A percentile compares a stretch with the other conserved stretches of the same genome.
These are phyloP conservation scores for Handroanthus guayacan DNA, from an alignment of 257 asterid species.

Conservation along the genomic window DNA sequence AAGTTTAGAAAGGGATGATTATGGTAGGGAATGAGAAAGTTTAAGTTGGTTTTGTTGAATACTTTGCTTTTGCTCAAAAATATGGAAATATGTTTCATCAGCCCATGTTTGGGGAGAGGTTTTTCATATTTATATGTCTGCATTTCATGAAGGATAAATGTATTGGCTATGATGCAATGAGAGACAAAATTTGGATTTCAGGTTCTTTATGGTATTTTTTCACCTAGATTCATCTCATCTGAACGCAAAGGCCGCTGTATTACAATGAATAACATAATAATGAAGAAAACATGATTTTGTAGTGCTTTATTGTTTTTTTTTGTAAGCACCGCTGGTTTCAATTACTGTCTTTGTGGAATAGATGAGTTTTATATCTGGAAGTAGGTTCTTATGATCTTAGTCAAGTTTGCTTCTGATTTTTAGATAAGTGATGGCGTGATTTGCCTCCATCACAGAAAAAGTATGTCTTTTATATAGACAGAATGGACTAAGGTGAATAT, in stretches of 20 bases:
- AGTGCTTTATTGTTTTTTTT: neutral
- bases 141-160: conserved; percentile 7
- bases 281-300: neutral
- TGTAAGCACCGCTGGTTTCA: neutral
- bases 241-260: conserved; percentile 21
- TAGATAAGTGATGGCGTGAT: neutral
- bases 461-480: neutral
- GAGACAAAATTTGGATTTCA: neutral
- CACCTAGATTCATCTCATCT: conserved; percentile 23
- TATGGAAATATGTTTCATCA: conserved; percentile 5
- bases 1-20: conserved; percentile 14
- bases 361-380: neutral
- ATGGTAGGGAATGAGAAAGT: conserved; percentile 15
- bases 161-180: neutral
- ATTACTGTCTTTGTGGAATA: conserved; percentile 1
- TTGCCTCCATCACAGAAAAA: neutral
- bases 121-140: neutral
- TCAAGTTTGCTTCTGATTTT: conserved; percentile 15
- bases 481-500: conserved; percentile 1
- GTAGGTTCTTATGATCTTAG: conserved; percentile 17
- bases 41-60: conserved; percentile 14
- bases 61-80: conserved; percentile 17
- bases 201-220: neutral
- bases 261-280: conserved; percentile 15
- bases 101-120: neutral